Evolutionary conservation across 805 yeast species (phyloP).

Genomic region (Starmerella vaccinii): DNA sequence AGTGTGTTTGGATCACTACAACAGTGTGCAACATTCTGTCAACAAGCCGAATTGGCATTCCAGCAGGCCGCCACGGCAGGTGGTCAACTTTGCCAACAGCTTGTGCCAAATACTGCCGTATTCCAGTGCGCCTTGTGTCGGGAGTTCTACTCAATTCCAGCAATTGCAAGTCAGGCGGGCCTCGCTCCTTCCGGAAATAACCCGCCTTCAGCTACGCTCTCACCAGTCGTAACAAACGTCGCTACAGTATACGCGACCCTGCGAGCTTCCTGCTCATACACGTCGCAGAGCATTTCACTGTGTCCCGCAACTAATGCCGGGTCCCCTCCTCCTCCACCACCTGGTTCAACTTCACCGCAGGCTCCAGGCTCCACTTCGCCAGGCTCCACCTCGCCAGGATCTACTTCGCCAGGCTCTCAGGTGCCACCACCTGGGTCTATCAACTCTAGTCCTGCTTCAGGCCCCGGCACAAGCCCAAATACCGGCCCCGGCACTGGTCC

Average conservation of each 20-base stretch:
- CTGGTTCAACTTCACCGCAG: not conserved
- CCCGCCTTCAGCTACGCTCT: constrained; percentile 8
- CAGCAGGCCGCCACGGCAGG: not conserved
- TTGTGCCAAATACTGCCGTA: constrained; percentile 11
- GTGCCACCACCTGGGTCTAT: too few relatives aligned
- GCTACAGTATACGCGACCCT: constrained; percentile 11
- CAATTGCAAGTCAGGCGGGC: constrained; percentile 6
- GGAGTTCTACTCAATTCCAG: constrained; percentile 13
- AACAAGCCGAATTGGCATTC: constrained; percentile 11
- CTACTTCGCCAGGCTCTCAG: not conserved
- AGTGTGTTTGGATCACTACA: constrained; percentile 10
- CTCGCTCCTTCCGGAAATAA: constrained; percentile 9
- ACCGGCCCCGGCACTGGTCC: too few relatives aligned
- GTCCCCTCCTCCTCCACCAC: not conserved
- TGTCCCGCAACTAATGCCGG: constrained; percentile 8
- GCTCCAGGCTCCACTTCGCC: not conserved
- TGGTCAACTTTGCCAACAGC: constrained; percentile 5
- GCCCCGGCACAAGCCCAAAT: too few relatives aligned
- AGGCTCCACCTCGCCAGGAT: not conserved
- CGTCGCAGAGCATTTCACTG: constrained; percentile 10
- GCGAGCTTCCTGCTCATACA: constrained; percentile 9
- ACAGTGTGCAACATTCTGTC: constrained; percentile 15
- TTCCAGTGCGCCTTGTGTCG: constrained; percentile 19
- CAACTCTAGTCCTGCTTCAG: constrained; percentile 27
- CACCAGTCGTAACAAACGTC: constrained; percentile 11